Evolutionary conservation across 352 stramenopile species (phyloP), one percentile per base, ranked within the genome.

Genomic region (Globisporangium acanthophoron): DNA sequence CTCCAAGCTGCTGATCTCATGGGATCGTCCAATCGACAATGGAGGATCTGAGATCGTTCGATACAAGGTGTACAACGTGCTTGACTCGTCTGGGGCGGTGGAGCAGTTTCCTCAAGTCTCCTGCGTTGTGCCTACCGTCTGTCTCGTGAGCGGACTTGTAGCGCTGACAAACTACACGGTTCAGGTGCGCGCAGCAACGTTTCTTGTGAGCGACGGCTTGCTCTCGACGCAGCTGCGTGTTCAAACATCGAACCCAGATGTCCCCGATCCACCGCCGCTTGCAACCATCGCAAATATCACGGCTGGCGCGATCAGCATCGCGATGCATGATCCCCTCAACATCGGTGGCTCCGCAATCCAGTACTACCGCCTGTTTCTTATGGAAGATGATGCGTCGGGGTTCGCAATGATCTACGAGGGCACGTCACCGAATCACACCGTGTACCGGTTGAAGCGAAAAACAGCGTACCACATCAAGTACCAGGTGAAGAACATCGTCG

Each of bases 301-400:
- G 3, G 78, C 76, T n/a, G 76, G 78, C 0, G 74, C 74, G 8
- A 81, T 88, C 62, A 81, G 57, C 1, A 69, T 84, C 11, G 18
- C 52, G 47, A 88, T 88, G 78, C 73, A 70, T 45, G 68, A 73
- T 11, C 70, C 76, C 0, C 5, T 70, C 12, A 85, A 88, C 27
- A 21, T 79, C 18, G 80, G 76, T 15, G 78, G 76, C 0, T 72
- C 73, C 0, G 56, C 58, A n/a, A 79, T 86, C 1, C 53, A 71
- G 18, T 20, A 62, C 43, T 87, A 85, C 55, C 52, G 57, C 7
- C 45, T 90, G 21, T 82, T 67, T 20, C 55, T 80, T 0, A 65
- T 62, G 21, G 65, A 57, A 9, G 52, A 73, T 0, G 52, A 51
- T 0, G 66, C 73, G 7, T 1, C 27, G 4, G 66, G 61, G 0